phyloP scores from a whole-genome alignment of 352 stramenopile genomes.

The Phytopythium delawarense region DNA sequence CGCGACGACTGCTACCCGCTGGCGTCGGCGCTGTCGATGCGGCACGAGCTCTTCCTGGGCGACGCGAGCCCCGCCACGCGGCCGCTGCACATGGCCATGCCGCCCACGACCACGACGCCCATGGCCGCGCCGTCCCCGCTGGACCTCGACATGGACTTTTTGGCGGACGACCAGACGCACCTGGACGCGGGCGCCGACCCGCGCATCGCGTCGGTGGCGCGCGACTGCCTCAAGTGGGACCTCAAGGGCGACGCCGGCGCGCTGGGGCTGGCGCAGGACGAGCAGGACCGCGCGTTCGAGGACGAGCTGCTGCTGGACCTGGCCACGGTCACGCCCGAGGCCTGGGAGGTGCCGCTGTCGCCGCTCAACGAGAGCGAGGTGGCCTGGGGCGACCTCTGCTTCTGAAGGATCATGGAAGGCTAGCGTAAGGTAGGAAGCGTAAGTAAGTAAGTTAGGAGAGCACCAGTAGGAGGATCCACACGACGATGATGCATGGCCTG shows the following conservation, averaged over 20 bases:
- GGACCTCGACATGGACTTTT: constrained; percentile 78
- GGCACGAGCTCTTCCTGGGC: constrained; percentile 39
- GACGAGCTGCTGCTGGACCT: constrained; percentile 69
- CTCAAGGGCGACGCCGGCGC: constrained; percentile 18
- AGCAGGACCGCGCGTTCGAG: constrained; percentile 45
- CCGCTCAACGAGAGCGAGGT: constrained; percentile 82
- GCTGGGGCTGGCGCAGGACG: constrained; percentile 17
- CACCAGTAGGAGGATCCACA: not conserved
- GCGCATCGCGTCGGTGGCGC: constrained; percentile 56
- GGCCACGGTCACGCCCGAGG: constrained; percentile 65
- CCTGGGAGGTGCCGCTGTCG: constrained; percentile 79
- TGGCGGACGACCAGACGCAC: constrained; percentile 63
- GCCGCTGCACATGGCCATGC: constrained; percentile 14
- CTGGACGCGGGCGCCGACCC: constrained; percentile 27
- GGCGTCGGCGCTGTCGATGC: constrained; percentile 36
- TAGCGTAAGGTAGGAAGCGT: not conserved
- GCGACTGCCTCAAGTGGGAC: constrained; percentile 70
- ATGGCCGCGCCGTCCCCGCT: constrained; percentile 21
- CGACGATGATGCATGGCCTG: not conserved
- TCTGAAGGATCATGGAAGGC: constrained; percentile 16
- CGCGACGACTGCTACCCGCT: constrained; percentile 41
- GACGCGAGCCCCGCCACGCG: constrained; percentile 22
- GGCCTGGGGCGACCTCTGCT: constrained; percentile 81
- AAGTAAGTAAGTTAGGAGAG: not conserved
- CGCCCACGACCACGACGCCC: constrained; percentile 14